Evolutionary conservation across 179 eudicot genomes (phyloP).

Genomic region (Beta corolliflora): DNA sequence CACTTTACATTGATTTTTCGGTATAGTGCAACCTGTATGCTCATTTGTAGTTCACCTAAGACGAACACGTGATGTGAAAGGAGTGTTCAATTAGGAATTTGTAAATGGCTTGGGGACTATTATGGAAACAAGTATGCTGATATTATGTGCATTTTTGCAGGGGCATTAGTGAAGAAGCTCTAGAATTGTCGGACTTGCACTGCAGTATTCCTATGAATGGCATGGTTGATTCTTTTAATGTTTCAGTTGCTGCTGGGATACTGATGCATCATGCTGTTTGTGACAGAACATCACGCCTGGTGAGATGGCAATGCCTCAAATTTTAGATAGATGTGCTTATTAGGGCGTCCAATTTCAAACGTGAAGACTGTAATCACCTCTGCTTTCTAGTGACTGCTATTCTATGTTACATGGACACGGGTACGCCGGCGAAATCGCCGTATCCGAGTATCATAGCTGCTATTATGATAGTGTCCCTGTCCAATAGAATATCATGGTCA

Average conservation of each 20-base stretch:
- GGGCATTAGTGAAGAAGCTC: conserved; percentile 85
- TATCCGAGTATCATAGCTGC: no score
- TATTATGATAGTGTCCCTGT: background rate
- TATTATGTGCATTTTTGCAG: conserved; percentile 39
- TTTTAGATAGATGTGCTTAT: background rate
- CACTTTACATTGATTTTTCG: no score
- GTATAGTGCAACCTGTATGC: no score
- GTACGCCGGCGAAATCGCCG: no score
- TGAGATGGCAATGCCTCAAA: conserved; percentile 28
- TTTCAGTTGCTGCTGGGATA: conserved; percentile 96
- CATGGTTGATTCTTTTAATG: conserved; percentile 98
- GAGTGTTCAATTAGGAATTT: background rate
- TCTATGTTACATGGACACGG: no score
- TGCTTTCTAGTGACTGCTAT: background rate
- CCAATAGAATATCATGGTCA: background rate
- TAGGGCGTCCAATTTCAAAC: background rate
- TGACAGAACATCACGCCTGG: conserved; percentile 85
- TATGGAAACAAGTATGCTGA: conserved; percentile 8
- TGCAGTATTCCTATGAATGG: conserved; percentile 97
- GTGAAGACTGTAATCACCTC: background rate
- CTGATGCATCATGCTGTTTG: conserved; percentile 95
- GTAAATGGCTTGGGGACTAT: background rate
- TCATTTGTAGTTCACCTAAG: background rate
- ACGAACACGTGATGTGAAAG: background rate
- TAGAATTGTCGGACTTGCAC: conserved; percentile 70